Evolutionary conservation across 495 filamentous ascomycete genomes (phyloP).

Genomic region (Pyrenula massariospora): DNA sequence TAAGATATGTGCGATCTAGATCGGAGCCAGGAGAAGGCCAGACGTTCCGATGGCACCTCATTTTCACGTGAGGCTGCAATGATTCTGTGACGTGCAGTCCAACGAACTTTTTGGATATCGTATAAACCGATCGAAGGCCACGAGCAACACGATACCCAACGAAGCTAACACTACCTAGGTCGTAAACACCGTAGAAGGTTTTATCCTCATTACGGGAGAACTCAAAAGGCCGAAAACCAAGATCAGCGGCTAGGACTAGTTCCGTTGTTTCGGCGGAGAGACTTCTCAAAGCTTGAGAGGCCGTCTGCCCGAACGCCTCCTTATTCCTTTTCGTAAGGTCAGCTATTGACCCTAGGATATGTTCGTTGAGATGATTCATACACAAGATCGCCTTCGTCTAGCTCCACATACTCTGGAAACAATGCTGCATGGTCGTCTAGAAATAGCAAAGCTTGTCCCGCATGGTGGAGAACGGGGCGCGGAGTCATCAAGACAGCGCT

Average conservation of each 20-base stretch:
- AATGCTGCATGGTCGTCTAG: neutral
- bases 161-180: neutral
- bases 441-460: neutral
- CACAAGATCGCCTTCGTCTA: neutral
- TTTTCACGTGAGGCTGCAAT: neutral
- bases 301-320: neutral
- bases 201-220: neutral
- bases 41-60: neutral
- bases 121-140: neutral
- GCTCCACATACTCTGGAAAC: neutral
- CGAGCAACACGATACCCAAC: neutral
- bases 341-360: neutral
- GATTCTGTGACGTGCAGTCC: neutral
- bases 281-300: neutral
- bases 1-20: neutral
- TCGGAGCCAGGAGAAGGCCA: neutral
- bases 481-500: constrained; percentile 13
- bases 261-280: neutral
- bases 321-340: neutral
- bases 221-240: neutral
- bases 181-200: neutral
- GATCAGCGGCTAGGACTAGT: neutral
- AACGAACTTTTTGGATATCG: neutral
- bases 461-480: neutral
- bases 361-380: neutral